Percentiles rank a stretch among this genome's conserved stretches.
phyloP scores from a whole-genome alignment of 768 basidiomycete genomes.

The Kwoniella sp. region DNA sequence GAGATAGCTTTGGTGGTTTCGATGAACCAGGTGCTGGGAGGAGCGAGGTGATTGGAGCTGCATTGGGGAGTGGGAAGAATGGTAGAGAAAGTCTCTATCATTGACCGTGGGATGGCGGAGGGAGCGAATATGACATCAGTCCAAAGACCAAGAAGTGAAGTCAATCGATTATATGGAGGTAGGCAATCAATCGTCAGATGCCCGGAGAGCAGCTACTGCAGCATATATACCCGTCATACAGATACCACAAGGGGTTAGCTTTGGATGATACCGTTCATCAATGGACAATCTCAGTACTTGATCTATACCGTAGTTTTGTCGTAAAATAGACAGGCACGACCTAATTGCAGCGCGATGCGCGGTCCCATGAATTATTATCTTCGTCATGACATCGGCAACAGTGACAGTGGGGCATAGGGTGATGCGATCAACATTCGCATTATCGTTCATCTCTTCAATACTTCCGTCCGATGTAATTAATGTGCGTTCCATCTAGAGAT shows the following conservation, averaged over 20 bases:
- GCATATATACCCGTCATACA: not conserved
- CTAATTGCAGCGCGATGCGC: too few species aligned
- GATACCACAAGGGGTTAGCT: not conserved
- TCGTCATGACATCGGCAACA: too few species aligned
- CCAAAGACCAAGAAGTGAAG: not conserved
- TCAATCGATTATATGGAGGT: too few species aligned
- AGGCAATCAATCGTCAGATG: too few species aligned
- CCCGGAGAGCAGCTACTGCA: too few species aligned
- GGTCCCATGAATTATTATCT: too few species aligned
- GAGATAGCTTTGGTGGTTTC: not conserved
- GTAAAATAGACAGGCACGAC: too few species aligned
- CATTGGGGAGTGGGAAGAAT: constrained; percentile 31
- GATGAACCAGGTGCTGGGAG: not conserved
- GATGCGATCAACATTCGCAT: too few species aligned
- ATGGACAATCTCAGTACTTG: not conserved
- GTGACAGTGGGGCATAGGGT: too few species aligned
- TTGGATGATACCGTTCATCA: not conserved
- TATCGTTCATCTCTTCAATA: too few species aligned
- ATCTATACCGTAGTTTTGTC: not conserved
- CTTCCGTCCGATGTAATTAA: too few species aligned
- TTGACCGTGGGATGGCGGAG: not conserved
- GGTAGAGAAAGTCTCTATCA: constrained; percentile 10
- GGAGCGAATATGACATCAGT: not conserved
- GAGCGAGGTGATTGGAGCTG: constrained; percentile 18
- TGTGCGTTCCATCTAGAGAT: too few species aligned